phyloP scores from a whole-genome alignment of 2,329 filamentous ascomycete genomes.

The Cadophora malorum region DNA sequence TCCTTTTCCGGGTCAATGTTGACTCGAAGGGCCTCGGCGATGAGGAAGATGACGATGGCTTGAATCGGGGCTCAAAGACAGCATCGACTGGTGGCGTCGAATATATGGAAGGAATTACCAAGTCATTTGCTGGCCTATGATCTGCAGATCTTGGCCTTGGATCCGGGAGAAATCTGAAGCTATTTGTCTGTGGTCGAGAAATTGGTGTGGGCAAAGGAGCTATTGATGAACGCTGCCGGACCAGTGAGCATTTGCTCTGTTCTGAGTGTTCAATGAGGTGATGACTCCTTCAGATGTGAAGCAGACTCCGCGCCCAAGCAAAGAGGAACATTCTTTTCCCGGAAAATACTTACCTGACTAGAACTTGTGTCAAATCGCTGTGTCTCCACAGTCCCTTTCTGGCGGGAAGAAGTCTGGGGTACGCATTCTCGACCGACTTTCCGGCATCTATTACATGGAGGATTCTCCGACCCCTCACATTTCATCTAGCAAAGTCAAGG shows the following conservation, averaged over 20 bases:
- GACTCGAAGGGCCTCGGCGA: background rate
- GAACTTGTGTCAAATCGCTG: background rate
- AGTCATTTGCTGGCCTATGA: background rate
- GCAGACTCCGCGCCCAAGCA: no score
- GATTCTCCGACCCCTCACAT: slow-evolving; percentile 25
- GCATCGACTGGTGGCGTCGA: slow-evolving; percentile 28
- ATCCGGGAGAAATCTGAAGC: background rate
- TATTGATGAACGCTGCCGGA: background rate
- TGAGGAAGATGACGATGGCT: background rate
- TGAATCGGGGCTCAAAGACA: slow-evolving; percentile 12
- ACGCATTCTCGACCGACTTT: slow-evolving; percentile 27
- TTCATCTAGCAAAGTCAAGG: slow-evolving; percentile 25
- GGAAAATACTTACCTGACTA: no score
- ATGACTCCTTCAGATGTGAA: no score
- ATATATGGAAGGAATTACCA: slow-evolving; percentile 27
- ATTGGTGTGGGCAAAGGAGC: background rate
- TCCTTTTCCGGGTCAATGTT: slow-evolving; percentile 17
- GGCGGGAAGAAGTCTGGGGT: slow-evolving; percentile 16
- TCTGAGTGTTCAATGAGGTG: background rate
- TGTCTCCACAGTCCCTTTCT: background rate
- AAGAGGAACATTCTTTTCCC: no score
- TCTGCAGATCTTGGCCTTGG: background rate
- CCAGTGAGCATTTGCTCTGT: background rate
- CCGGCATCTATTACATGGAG: slow-evolving; percentile 23
- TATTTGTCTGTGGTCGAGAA: background rate